phyloP scores from a whole-genome alignment of 345 rosid species.

The Trapa bicornis region DNA sequence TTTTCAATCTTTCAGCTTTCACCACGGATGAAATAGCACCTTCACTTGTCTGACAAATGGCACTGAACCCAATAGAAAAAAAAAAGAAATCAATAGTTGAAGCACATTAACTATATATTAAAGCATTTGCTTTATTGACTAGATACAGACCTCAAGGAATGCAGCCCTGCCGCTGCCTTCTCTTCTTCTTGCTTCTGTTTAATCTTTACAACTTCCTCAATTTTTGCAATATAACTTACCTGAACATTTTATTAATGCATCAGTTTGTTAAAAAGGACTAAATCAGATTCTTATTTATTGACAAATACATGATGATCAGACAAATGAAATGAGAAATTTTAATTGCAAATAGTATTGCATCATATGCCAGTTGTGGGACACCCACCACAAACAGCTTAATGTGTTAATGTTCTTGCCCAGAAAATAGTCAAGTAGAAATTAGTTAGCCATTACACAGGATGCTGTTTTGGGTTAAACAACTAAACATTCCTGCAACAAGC shows the following conservation, averaged over 20 bases:
- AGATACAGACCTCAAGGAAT: conserved; percentile 52
- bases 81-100: not conserved
- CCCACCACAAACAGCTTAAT: not conserved
- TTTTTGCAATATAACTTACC: conserved; percentile 40
- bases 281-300: not conserved
- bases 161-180: conserved; percentile 36
- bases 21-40: conserved; percentile 19
- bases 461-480: too few species aligned
- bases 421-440: too few species aligned
- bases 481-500: too few species aligned
- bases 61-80: conserved; percentile 14
- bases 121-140: not conserved
- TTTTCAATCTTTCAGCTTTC: conserved; percentile 32
- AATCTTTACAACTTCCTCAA: conserved; percentile 48
- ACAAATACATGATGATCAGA: not conserved
- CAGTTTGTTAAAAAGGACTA: not conserved
- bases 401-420: not conserved
- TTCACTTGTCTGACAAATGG: conserved; percentile 23
- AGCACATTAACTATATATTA: not conserved
- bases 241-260: conserved; percentile 14
- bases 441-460: too few species aligned
- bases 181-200: conserved; percentile 80
- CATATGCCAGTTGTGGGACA: not conserved
- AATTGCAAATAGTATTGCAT: not conserved
- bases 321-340: too few species aligned